Percentiles rank a stretch among this genome's conserved stretches.
Evolutionary conservation across 176 grass and related monocot species (phyloP).

Genomic region (Hordeum marinum): DNA sequence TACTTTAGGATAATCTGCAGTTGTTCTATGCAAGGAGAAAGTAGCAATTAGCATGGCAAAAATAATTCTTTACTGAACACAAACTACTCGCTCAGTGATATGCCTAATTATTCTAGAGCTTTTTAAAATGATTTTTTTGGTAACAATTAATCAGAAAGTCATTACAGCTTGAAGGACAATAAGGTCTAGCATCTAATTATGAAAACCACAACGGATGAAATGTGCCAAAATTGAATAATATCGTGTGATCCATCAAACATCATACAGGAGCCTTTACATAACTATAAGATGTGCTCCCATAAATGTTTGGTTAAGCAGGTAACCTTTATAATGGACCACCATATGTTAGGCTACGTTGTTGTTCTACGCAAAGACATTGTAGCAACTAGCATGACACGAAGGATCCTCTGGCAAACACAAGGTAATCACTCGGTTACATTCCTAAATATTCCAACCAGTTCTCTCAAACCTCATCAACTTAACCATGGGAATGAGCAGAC

Average conservation of each 20-base stretch:
- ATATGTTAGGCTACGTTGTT: background rate
- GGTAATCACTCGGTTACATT: background rate
- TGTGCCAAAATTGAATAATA: background rate
- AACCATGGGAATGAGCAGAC: background rate
- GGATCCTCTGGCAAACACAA: background rate
- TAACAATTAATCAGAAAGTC: background rate
- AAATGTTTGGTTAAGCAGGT: background rate
- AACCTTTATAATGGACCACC: background rate
- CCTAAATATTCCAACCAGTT: background rate
- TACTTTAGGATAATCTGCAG: background rate
- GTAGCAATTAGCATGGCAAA: background rate
- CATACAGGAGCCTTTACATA: background rate
- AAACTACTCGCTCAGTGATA: background rate
- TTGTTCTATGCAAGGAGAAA: background rate
- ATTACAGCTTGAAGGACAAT: background rate
- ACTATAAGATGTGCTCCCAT: background rate
- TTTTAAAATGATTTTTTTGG: slow-evolving; percentile 26
- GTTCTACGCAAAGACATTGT: background rate
- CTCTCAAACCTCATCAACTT: background rate
- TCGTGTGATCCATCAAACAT: background rate
- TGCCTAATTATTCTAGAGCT: background rate
- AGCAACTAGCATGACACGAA: background rate
- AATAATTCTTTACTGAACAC: background rate
- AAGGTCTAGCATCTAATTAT: background rate
- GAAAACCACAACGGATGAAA: background rate